A percentile compares a stretch with the other conserved stretches of the same genome.
phyloP scores from a whole-genome alignment of 495 filamentous ascomycete species.

The Thermothielavioides terrestris region DNA sequence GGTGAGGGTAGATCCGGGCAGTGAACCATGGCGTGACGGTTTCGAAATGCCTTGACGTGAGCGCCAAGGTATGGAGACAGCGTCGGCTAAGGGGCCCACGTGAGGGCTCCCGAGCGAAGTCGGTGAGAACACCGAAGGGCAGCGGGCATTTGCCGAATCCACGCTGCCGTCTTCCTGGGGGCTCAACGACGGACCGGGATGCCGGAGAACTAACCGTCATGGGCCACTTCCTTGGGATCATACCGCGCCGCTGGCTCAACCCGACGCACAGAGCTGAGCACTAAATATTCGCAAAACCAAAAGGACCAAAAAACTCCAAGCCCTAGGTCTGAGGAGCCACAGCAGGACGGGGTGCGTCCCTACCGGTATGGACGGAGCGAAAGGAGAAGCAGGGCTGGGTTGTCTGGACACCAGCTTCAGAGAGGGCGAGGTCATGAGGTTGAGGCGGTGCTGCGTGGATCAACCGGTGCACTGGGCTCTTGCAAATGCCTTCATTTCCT shows the following conservation, averaged over 20 bases:
- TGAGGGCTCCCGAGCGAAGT: conserved; percentile 1
- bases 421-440: too few species aligned
- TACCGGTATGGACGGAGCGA: too few species aligned
- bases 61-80: conserved; percentile 9
- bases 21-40: background rate
- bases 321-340: too few species aligned
- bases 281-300: background rate
- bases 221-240: background rate
- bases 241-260: background rate
- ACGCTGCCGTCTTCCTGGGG: conserved; percentile 12
- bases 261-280: background rate
- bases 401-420: too few species aligned
- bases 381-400: too few species aligned
- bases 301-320: background rate
- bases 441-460: too few species aligned
- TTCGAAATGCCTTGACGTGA: conserved; percentile 4
- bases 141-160: background rate
- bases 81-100: background rate
- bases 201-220: conserved; percentile 15
- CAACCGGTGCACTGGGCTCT: too few species aligned
- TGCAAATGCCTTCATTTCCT: too few species aligned
- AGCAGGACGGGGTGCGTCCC: too few species aligned
- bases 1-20: conserved; percentile 8
- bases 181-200: conserved; percentile 21
- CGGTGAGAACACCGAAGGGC: background rate